Base-by-base conservation (phyloP, 163 green algal genomes). In the Scenedesmus sp. region DNA sequence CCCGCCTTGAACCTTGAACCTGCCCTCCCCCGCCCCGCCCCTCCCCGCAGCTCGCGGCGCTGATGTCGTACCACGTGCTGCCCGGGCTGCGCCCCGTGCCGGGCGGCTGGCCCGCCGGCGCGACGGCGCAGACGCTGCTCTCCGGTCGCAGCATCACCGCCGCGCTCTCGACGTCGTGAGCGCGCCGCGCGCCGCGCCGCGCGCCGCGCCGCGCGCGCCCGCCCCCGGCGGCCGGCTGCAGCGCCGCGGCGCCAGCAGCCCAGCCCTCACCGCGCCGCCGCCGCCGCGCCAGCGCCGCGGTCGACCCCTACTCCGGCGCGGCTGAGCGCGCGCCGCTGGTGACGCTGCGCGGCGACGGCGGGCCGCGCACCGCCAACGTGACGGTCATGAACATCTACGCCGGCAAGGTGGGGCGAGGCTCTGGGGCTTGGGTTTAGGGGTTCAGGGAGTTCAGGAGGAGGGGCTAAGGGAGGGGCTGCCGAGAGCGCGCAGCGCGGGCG, bases 321-420 rank as follows among this genome's bases (percentile, higher is more conserved):
- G 7, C 24, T 10, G 14, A n/a, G 10, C 9, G 44, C 6, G 57
- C n/a, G 7, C 57, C 57, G 22, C 9, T 48, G 18, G 7, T 65
- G 17, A 65, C 57, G n/a, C 57, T 65, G 11, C 10, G 42, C 10
- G 13, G 29, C 11, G 7, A 36, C 57, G n/a, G 29, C 44, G 57
- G 57, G n/a, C n/a, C n/a, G 29, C 15, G 24, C 18, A 65, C 42
- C 10, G 57, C 57, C 42, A 9, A 26, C n/a, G 57, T 34, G 22
- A 7, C 42, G 18, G 39, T 57, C n/a, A 58, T 24, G 42, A 71
- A 71, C 63, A 71, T 71, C 36, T 71, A 56, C 63, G 29, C 63
- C 36, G 63, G 63, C 34, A 71, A 71, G 63, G 63, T 71, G 20
- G 15, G 60, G 24, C 5, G 34, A 24, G 7, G 34, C 26, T 15